Evolutionary conservation across 441 rosid species (phyloP).

Genomic region (Adansonia gregorii): DNA sequence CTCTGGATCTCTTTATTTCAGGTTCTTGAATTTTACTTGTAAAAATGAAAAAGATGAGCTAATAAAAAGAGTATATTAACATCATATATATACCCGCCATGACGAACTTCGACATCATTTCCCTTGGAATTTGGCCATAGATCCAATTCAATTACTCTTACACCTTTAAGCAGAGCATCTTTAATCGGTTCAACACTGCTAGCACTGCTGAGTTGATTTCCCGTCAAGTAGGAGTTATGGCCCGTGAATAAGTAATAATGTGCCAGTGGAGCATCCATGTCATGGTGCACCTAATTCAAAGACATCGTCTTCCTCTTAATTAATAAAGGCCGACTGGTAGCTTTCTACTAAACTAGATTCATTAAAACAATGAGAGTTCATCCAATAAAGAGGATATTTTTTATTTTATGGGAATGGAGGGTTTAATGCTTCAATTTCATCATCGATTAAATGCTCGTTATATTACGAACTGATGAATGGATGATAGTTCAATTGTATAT

Average conservation of each 20-base stretch:
- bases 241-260: conserved; percentile 86
- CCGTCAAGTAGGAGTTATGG: conserved; percentile 78
- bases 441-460: neutral
- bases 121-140: conserved; percentile 66
- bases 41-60: neutral
- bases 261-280: conserved; percentile 72
- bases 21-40: neutral
- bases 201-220: conserved; percentile 74
- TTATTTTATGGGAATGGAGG: neutral
- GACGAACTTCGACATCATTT: conserved; percentile 59
- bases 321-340: neutral
- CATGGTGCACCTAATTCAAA: conserved; percentile 61
- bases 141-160: conserved; percentile 84
- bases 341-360: neutral
- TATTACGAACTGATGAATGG: neutral
- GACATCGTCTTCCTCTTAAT: neutral
- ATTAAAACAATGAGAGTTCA: neutral
- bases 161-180: conserved; percentile 57
- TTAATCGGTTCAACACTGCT: conserved; percentile 65
- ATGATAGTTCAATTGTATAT: neutral
- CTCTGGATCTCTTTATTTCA: neutral
- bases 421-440: neutral
- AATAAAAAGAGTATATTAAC: neutral
- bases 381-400: neutral
- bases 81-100: conserved; percentile 60